A percentile compares a stretch with the other conserved stretches of the same genome.
Evolutionary conservation across 345 rosid species (phyloP).

Genomic region (Populus euphratica): DNA sequence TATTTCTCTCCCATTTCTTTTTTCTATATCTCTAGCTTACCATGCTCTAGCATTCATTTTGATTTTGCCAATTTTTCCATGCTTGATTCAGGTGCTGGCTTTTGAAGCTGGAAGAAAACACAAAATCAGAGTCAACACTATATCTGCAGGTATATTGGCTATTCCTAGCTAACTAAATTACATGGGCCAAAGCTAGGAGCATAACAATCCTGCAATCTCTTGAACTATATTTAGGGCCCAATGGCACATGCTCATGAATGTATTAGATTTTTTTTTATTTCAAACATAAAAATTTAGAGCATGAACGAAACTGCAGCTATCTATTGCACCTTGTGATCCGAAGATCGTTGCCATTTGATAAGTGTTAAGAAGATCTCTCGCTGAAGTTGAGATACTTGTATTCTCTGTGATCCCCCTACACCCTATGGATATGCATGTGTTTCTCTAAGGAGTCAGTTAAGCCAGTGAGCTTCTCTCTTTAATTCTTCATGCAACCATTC

Average conservation of each 20-base stretch:
- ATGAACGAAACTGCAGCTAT: background rate
- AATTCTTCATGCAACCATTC: background rate
- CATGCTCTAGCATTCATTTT: background rate
- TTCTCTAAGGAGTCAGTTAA: background rate
- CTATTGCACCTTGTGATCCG: background rate
- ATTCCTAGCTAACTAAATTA: background rate
- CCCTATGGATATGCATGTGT: background rate
- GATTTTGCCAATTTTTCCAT: background rate
- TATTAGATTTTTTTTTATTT: background rate
- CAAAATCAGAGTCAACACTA: conserved; percentile 63
- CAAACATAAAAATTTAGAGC: background rate
- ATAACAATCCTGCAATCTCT: no score
- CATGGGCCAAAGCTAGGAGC: background rate
- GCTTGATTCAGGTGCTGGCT: conserved; percentile 56
- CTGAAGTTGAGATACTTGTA: background rate
- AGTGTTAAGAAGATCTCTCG: background rate
- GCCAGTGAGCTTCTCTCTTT: background rate
- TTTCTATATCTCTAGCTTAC: background rate
- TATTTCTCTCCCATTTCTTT: background rate
- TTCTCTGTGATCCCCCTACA: no score
- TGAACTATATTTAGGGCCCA: background rate
- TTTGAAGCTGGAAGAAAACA: conserved; percentile 73
- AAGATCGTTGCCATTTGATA: background rate
- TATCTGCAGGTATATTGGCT: conserved; percentile 54
- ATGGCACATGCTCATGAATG: background rate